phyloP scores from a whole-genome alignment of 768 basidiomycete species.

The Amanita pseudoporphyria region DNA sequence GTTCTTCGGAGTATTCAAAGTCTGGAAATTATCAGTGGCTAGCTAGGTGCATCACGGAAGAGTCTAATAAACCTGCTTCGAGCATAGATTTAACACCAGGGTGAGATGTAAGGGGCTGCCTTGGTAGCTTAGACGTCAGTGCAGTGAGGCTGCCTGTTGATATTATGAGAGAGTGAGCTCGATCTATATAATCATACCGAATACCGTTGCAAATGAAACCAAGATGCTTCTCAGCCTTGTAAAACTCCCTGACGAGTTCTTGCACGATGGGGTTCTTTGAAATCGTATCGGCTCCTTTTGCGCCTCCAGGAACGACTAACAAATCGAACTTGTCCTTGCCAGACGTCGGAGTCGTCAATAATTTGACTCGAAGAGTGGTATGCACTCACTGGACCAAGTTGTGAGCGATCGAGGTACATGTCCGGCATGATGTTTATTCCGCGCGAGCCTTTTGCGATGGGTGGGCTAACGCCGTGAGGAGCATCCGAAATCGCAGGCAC shows the following conservation, averaged over 20 bases:
- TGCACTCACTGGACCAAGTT: slow-evolving; percentile 37
- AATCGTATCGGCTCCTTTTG: slow-evolving; percentile 69
- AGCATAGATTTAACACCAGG: slow-evolving; percentile 57
- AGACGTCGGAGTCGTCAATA: too few relatives aligned
- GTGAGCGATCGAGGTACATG: slow-evolving; percentile 33
- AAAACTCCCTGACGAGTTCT: slow-evolving; percentile 46
- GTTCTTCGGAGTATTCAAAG: slow-evolving; percentile 65
- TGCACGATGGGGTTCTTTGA: slow-evolving; percentile 52
- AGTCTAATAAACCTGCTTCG: slow-evolving; percentile 33
- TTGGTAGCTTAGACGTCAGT: slow-evolving; percentile 46
- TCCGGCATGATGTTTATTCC: slow-evolving; percentile 70
- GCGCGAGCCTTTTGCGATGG: slow-evolving; percentile 55
- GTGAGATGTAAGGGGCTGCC: slow-evolving; percentile 68
- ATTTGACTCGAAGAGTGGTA: not conserved
- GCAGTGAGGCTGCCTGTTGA: slow-evolving; percentile 60
- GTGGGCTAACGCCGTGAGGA: slow-evolving; percentile 24
- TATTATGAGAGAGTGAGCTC: too few relatives aligned
- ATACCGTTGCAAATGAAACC: slow-evolving; percentile 83
- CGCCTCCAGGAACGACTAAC: slow-evolving; percentile 69
- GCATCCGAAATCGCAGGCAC: slow-evolving; percentile 26
- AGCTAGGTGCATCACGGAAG: not conserved
- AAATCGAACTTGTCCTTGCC: slow-evolving; percentile 66
- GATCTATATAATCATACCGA: not conserved
- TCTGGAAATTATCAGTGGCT: slow-evolving; percentile 24
- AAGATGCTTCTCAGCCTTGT: slow-evolving; percentile 46